Conservation (phyloP, 2,329 filamentous ascomycete genomes). For the Colletotrichum gigasporum region DNA sequence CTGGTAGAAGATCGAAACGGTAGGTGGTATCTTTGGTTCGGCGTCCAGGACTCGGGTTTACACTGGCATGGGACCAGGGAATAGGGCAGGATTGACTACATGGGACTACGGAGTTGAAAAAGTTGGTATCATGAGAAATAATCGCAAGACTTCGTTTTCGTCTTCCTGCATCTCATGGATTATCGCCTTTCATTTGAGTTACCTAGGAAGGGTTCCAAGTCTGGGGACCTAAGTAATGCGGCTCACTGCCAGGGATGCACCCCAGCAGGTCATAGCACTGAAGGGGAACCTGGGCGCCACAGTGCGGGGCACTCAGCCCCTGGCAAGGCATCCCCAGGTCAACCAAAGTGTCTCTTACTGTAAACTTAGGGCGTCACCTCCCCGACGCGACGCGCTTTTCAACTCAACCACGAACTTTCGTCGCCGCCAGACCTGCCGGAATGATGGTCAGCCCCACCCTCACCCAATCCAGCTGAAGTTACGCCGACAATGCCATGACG, state of each 20-base stretch:
- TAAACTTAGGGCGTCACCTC: not conserved
- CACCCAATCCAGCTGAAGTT: not conserved
- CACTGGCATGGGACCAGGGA: not conserved
- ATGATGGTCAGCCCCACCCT: not conserved
- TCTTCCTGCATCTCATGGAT: no score
- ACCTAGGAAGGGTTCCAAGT: no score
- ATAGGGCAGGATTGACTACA: constrained; percentile 5
- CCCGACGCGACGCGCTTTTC: not conserved
- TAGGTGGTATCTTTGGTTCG: constrained; percentile 2
- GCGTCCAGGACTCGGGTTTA: constrained; percentile 10
- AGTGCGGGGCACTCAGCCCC: constrained; percentile 18
- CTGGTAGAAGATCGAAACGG: constrained; percentile 12
- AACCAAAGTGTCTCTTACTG: constrained; percentile 6
- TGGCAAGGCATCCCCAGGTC: constrained; percentile 16
- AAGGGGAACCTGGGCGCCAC: not conserved
- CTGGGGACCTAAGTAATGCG: no score
- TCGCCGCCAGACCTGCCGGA: not conserved
- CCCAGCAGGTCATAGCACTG: not conserved
- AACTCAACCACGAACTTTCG: not conserved
- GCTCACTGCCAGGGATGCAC: no score
- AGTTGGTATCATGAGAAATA: not conserved
- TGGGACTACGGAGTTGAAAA: constrained; percentile 30
- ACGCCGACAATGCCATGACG: constrained; percentile 60
- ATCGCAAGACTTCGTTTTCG: not conserved
- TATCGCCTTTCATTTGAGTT: no score